Evolutionary conservation across 495 filamentous ascomycete genomes (phyloP).

Genomic region (Clavariopsis aquatica): DNA sequence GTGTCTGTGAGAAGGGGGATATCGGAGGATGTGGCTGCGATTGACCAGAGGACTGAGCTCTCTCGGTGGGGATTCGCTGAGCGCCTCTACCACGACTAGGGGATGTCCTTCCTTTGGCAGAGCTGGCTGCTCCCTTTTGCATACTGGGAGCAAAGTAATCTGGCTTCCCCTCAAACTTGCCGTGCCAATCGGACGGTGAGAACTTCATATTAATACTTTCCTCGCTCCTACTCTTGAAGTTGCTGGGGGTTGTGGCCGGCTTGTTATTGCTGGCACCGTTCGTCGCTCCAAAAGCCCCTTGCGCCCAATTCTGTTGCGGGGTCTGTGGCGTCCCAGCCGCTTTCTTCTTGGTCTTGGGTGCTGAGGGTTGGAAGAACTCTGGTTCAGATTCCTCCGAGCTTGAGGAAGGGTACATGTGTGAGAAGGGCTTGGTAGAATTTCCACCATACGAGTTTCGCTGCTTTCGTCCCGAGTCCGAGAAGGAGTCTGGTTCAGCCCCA

Average conservation of each 20-base stretch:
- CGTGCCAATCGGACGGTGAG: slow-evolving; percentile 60
- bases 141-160: slow-evolving; percentile 54
- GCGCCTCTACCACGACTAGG: slow-evolving; percentile 41
- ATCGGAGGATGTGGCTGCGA: slow-evolving; percentile 29
- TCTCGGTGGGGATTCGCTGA: slow-evolving; percentile 35
- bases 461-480: slow-evolving; percentile 25
- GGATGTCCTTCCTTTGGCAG: slow-evolving; percentile 40
- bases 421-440: slow-evolving; percentile 13
- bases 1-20: slow-evolving; percentile 15
- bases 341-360: not conserved
- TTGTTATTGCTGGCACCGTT: slow-evolving; percentile 41
- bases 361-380: not conserved
- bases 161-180: slow-evolving; percentile 52
- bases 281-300: slow-evolving; percentile 2
- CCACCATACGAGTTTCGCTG: slow-evolving; percentile 20
- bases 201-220: slow-evolving; percentile 79
- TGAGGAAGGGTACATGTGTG: slow-evolving; percentile 3
- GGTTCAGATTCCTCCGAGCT: slow-evolving; percentile 14
- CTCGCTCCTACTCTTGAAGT: slow-evolving; percentile 59
- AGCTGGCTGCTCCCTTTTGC: slow-evolving; percentile 30
- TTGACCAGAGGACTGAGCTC: slow-evolving; percentile 29
- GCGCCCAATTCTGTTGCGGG: slow-evolving; percentile 9
- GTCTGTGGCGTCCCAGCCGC: slow-evolving; percentile 21
- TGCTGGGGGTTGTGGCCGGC: slow-evolving; percentile 39
- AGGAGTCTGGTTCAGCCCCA: not conserved